phyloP scores from a whole-genome alignment of 208 protist species.

The Wallacemonas rigidus region DNA sequence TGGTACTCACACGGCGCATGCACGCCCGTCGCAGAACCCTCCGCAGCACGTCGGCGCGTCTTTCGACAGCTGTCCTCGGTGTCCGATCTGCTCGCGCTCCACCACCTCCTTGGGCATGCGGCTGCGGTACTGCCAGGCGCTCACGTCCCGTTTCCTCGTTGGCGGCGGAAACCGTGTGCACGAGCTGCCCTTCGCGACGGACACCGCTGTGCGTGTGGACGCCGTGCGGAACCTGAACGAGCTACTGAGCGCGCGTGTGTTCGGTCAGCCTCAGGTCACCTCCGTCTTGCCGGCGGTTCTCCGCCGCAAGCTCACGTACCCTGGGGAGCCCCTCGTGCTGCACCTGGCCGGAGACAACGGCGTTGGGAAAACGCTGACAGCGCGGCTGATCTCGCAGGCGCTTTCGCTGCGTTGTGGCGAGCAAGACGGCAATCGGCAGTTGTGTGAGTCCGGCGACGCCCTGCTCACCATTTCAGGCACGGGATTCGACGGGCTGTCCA shows the following conservation, averaged over 20 bases:
- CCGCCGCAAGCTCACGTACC: conserved; percentile 56
- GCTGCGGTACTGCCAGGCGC: conserved; percentile 45
- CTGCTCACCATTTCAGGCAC: conserved; percentile 69
- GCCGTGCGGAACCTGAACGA: conserved; percentile 47
- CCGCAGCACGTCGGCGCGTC: conserved; percentile 2
- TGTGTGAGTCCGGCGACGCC: conserved; percentile 67
- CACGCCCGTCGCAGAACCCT: not conserved
- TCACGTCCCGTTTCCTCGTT: conserved; percentile 28
- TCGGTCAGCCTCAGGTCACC: conserved; percentile 64
- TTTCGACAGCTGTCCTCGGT: conserved; percentile 35
- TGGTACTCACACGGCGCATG: not conserved
- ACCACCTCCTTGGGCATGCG: conserved; percentile 21
- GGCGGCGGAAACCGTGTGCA: conserved; percentile 19
- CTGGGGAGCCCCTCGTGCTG: conserved; percentile 66
- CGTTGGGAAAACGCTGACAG: conserved; percentile 80
- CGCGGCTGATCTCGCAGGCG: conserved; percentile 65
- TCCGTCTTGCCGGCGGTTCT: conserved; percentile 44
- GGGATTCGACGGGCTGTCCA: conserved; percentile 20
- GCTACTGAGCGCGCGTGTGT: conserved; percentile 45
- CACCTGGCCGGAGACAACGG: conserved; percentile 85
- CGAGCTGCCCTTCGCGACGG: conserved; percentile 59
- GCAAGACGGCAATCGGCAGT: conserved; percentile 19
- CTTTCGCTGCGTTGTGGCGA: conserved; percentile 46
- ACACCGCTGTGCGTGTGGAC: conserved; percentile 37
- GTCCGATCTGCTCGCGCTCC: conserved; percentile 43